These are phyloP conservation scores for Abrus pulchellus DNA, from an alignment of 306 rosid genomes.

Conservation along the genomic window DNA sequence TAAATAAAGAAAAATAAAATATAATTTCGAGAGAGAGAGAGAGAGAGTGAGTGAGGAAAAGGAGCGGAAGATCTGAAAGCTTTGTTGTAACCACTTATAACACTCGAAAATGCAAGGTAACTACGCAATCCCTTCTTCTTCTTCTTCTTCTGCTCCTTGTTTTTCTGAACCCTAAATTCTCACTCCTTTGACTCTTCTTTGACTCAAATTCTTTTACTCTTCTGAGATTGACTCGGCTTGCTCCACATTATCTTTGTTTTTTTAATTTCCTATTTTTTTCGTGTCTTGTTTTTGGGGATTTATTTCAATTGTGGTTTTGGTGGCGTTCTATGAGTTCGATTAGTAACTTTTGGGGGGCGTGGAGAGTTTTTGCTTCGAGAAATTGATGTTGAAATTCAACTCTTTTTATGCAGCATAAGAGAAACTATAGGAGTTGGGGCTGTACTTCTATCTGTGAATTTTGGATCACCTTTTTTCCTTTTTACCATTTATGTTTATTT, in stretches of 20 bases:
- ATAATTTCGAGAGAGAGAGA: not conserved
- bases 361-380: slow-evolving; percentile 4
- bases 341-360: slow-evolving; percentile 5
- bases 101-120: slow-evolving; percentile 63
- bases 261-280: not conserved
- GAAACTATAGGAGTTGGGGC: slow-evolving; percentile 34
- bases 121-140: slow-evolving; percentile 12
- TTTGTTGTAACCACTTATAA: slow-evolving; percentile 37
- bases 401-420: not conserved
- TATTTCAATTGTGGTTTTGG: slow-evolving; percentile 32
- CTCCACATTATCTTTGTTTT: slow-evolving; percentile 21
- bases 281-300: slow-evolving; percentile 21
- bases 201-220: slow-evolving; percentile 44
- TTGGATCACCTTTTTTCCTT: slow-evolving; percentile 23
- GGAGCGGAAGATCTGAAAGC: slow-evolving; percentile 61
- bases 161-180: slow-evolving; percentile 58
- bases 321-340: slow-evolving; percentile 39
- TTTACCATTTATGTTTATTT: not conserved
- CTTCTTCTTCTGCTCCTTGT: slow-evolving; percentile 11
- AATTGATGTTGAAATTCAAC: slow-evolving; percentile 28
- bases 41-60: not conserved
- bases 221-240: slow-evolving; percentile 18
- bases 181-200: slow-evolving; percentile 51
- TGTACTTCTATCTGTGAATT: slow-evolving; percentile 20
- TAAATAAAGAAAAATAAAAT: not conserved